Evolutionary conservation across 164 flowering plant species (phyloP), one percentile per base, ranked within the genome.

Genomic region (Macadamia tetraphylla): DNA sequence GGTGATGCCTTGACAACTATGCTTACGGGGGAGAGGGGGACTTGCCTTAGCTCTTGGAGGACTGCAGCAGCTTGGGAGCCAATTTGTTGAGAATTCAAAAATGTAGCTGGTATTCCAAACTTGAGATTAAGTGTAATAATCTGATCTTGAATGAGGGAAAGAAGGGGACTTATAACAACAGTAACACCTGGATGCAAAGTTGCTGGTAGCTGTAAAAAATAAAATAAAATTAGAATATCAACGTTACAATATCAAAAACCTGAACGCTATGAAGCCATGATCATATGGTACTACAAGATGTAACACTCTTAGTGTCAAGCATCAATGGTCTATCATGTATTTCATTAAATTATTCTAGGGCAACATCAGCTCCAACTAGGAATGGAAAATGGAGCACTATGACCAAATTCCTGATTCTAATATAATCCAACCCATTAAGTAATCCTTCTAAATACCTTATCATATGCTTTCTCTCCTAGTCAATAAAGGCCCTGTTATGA

Each of bases 131-230:
- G 74, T 29, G 97, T 81, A 31, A 92, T 60, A 68, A 90, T 92
- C 81, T 94, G 99, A 78, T 92, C 99, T 75, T 94, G 99, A 71
- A 92, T 92, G 60, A 92, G 97, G 48, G 99, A 94, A 64, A 92
- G 98, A 35, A 94, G 76, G 49, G 98, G 99, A 62, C 88, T 86
- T 30, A 94, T 73, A 48, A 92, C 98, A 71, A 92, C 72, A 9
- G 94, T 94, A 71, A 92, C 91, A 60, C 99, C 98, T 51, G 87
- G 86, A 75, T 75, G 82, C 55, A 94, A 79, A 59, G 88, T 92
- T 64, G 98, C 99, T 49, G 98, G 97, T 55, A 94, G 98, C 99
- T 94, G 92, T 52, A 74, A 29, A 44, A 7, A 63, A 3, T 49
- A 14, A 67, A 43, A 63, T 42, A 23, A 62, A 62, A 30, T 40